phyloP scores from a whole-genome alignment of 208 protist genomes.

The Trypanosoma cruzi region DNA sequence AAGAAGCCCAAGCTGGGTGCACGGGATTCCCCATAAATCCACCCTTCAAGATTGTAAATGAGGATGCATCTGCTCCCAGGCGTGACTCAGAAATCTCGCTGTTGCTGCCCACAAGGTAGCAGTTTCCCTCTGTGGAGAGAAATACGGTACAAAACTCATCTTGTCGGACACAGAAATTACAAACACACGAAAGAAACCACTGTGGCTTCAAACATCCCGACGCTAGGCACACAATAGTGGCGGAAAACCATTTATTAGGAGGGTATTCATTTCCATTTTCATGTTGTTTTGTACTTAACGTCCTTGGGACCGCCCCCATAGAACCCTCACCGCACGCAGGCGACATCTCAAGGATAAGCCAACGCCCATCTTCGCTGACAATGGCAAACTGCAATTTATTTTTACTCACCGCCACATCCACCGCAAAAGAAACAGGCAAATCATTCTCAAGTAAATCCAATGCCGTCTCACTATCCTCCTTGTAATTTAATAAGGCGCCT shows the following conservation, averaged over 20 bases:
- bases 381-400: conserved; percentile 43
- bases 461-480: not conserved
- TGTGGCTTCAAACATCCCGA: conserved; percentile 25
- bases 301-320: not conserved
- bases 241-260: not conserved
- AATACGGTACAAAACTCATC: conserved; percentile 70
- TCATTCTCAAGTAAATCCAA: not conserved
- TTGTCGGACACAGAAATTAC: conserved; percentile 46
- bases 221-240: conserved; percentile 32
- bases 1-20: conserved; percentile 1
- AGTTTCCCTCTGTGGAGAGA: conserved; percentile 60
- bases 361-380: conserved; percentile 71
- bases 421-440: conserved; percentile 49
- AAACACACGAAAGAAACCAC: conserved; percentile 61
- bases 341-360: conserved; percentile 63
- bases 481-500: not conserved
- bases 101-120: conserved; percentile 59
- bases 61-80: conserved; percentile 69
- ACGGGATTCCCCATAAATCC: conserved; percentile 27
- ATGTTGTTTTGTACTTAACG: not conserved
- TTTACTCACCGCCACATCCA: conserved; percentile 63
- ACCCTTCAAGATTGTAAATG: conserved; percentile 67
- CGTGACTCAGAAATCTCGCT: conserved; percentile 50
- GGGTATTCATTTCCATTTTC: not conserved
- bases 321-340: not conserved